Conservation (phyloP, 805 yeast genomes). For the Ogataea saltuana region DNA sequence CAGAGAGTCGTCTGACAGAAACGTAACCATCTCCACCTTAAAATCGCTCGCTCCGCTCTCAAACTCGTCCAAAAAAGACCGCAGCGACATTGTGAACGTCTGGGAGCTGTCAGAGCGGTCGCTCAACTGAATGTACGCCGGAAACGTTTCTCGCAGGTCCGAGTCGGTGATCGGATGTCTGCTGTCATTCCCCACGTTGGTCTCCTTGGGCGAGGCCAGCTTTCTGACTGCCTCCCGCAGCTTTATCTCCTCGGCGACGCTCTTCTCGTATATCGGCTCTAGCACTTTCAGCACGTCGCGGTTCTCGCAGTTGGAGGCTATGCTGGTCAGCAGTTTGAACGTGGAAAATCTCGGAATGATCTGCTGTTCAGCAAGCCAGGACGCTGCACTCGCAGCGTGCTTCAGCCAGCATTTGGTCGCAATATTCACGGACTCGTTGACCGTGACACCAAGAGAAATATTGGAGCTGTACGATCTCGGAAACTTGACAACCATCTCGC, state of each 20-base stretch:
- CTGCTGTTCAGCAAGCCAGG: constrained; percentile 50
- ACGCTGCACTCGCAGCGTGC: constrained; percentile 47
- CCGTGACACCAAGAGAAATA: constrained; percentile 55
- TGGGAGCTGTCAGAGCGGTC: constrained; percentile 32
- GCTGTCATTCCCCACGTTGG: constrained; percentile 15
- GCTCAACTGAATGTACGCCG: constrained; percentile 47
- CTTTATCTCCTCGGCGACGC: constrained; percentile 45
- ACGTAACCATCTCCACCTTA: constrained; percentile 46
- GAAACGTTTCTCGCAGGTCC: constrained; percentile 49
- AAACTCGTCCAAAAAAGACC: constrained; percentile 31
- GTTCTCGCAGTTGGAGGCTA: constrained; percentile 46
- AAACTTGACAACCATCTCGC: constrained; percentile 58
- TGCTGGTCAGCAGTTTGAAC: constrained; percentile 47
- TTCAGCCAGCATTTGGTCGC: constrained; percentile 60
- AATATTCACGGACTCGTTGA: constrained; percentile 58
- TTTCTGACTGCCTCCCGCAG: constrained; percentile 41
- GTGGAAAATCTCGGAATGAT: constrained; percentile 55
- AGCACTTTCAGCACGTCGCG: constrained; percentile 38
- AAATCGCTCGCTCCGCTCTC: constrained; percentile 20
- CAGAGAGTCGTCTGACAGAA: constrained; percentile 55
- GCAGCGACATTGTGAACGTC: constrained; percentile 36
- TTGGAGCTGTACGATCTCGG: constrained; percentile 55
- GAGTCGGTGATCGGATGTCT: constrained; percentile 54
- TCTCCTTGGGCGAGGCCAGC: constrained; percentile 36
- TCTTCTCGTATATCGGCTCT: constrained; percentile 34